Percentiles rank a stretch among this genome's conserved stretches.
These are phyloP conservation scores for Sclerotinia trifoliorum DNA, from an alignment of 2,329 filamentous ascomycete species.

Conservation along the genomic window DNA sequence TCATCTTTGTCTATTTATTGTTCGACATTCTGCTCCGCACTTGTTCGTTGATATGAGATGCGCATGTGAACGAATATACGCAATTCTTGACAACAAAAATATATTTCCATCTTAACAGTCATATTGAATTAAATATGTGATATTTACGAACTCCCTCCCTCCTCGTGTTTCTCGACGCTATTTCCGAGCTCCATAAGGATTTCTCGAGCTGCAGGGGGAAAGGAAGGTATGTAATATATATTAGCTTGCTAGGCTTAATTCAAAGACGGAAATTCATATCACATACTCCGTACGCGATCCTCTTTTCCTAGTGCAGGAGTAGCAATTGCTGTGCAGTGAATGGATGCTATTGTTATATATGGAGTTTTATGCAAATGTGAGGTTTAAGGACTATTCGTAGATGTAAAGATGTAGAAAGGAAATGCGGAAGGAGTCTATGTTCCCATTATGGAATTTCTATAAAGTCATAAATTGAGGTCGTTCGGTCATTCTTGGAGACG, in stretches of 20 bases:
- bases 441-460: neutral
- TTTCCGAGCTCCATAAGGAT: neutral
- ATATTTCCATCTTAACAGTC: conserved; percentile 8
- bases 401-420: neutral
- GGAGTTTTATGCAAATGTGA: neutral
- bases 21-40: neutral
- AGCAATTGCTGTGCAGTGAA: conserved; percentile 22
- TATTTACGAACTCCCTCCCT: neutral
- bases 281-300: conserved; percentile 30
- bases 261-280: neutral
- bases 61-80: neutral
- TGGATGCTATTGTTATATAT: neutral
- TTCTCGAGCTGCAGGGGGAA: conserved; percentile 10
- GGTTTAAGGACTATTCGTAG: neutral
- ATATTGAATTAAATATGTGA: conserved; percentile 17
- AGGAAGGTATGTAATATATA: too few species aligned
- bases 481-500: neutral
- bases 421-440: neutral
- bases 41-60: neutral
- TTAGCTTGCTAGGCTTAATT: neutral
- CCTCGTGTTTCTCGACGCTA: conserved; percentile 9
- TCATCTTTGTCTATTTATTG: conserved; percentile 6
- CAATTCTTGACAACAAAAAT: conserved; percentile 17
- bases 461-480: neutral
- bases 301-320: conserved; percentile 31